Conservation (phyloP, 495 filamentous ascomycete genomes). For the Podospora pseudoanserina region DNA sequence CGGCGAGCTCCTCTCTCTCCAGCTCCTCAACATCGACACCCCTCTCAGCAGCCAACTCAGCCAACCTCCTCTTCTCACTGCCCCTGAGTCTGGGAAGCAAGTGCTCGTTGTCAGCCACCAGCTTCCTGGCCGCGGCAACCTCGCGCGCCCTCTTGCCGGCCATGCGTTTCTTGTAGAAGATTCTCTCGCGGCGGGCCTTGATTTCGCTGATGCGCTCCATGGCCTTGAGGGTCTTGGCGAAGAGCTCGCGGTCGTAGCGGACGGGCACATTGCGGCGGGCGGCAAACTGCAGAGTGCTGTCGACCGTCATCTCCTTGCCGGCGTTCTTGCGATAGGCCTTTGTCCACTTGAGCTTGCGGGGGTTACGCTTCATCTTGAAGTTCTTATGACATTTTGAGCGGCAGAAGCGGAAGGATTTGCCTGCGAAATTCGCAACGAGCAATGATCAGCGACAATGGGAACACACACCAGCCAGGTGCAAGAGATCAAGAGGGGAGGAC, state of each 20-base stretch:
- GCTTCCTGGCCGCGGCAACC: slow-evolving; percentile 71
- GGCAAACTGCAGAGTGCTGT: slow-evolving; percentile 87
- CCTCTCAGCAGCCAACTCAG: slow-evolving; percentile 50
- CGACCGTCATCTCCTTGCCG: slow-evolving; percentile 91
- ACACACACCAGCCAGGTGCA: neutral
- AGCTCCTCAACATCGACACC: slow-evolving; percentile 54
- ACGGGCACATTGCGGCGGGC: slow-evolving; percentile 90
- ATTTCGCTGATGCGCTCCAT: slow-evolving; percentile 93
- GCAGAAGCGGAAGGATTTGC: slow-evolving; percentile 70
- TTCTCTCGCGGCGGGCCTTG: slow-evolving; percentile 72
- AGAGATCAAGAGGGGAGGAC: slow-evolving; percentile 47
- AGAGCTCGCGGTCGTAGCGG: slow-evolving; percentile 89
- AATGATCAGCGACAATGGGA: neutral
- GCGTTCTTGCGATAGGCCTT: slow-evolving; percentile 73
- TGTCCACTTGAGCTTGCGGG: slow-evolving; percentile 80
- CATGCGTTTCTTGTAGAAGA: slow-evolving; percentile 90
- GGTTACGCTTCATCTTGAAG: slow-evolving; percentile 97
- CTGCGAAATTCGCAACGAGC: slow-evolving; percentile 24
- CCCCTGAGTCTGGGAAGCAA: slow-evolving; percentile 64
- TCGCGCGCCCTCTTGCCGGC: slow-evolving; percentile 80
- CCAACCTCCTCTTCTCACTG: slow-evolving; percentile 49
- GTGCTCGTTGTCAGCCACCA: slow-evolving; percentile 90
- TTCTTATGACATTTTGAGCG: slow-evolving; percentile 92
- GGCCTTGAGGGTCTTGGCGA: slow-evolving; percentile 79
- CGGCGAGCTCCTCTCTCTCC: slow-evolving; percentile 36